Percentiles rank a stretch among this genome's conserved stretches.
Evolutionary conservation across 75 land plant genomes (phyloP).

Genomic region (Selaginella moellendorffii): DNA sequence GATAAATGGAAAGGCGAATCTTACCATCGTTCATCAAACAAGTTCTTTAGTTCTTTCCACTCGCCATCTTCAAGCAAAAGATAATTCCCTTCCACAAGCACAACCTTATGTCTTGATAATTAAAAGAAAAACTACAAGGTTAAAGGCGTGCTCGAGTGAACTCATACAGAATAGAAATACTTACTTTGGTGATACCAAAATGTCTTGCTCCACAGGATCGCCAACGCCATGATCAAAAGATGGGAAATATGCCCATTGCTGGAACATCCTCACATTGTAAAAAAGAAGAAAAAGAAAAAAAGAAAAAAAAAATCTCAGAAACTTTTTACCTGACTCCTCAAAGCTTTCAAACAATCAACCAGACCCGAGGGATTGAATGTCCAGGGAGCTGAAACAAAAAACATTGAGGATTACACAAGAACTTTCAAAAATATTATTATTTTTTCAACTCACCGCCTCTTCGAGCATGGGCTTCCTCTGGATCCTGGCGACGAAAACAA

Average conservation of each 20-base stretch:
- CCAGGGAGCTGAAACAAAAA: background rate
- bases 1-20: background rate
- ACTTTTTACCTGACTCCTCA: background rate
- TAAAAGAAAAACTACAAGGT: background rate
- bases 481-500: conserved; percentile 47
- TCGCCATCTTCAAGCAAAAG: conserved; percentile 56
- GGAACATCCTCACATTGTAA: background rate
- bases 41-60: conserved; percentile 48
- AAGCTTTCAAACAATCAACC: background rate
- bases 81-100: conserved; percentile 94
- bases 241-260: conserved; percentile 78
- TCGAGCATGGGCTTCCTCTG: conserved; percentile 96
- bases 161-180: conserved; percentile 21
- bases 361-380: background rate
- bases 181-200: conserved; percentile 59
- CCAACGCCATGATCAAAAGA: conserved; percentile 99
- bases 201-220: conserved; percentile 91
- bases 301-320: too few relatives aligned
- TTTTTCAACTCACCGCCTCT: conserved; percentile 73
- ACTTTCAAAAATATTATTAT: background rate
- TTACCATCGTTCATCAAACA: conserved; percentile 94
- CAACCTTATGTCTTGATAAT: conserved; percentile 58
- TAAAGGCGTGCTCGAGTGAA: background rate
- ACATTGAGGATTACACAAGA: background rate
- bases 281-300: too few relatives aligned